Evolutionary conservation across 169 alveolate species (phyloP).

Genomic region (Prorocentrum cordatum): DNA sequence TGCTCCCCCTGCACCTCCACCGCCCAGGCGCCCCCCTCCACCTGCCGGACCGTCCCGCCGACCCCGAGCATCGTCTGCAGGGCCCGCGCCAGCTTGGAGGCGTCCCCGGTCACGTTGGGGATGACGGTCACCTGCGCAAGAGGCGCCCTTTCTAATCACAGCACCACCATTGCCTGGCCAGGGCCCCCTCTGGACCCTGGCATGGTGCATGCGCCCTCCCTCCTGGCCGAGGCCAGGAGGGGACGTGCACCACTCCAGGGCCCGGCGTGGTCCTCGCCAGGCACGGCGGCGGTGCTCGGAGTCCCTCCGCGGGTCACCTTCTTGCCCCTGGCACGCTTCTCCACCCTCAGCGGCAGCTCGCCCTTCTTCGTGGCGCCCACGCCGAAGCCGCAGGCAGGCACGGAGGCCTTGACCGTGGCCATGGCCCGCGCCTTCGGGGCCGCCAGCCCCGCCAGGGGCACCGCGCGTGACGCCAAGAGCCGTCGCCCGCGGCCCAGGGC

Average conservation of each 20-base stretch:
- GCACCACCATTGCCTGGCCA: neutral
- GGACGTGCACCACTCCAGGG: neutral
- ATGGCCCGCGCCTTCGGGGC: too few relatives aligned
- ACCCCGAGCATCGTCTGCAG: slow-evolving; percentile 62
- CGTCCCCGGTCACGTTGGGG: slow-evolving; percentile 29
- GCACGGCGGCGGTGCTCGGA: too few relatives aligned
- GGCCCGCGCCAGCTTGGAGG: neutral
- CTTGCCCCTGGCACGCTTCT: slow-evolving; percentile 62
- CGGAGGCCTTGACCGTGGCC: too few relatives aligned
- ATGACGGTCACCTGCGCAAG: slow-evolving; percentile 19
- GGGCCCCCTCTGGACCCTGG: neutral
- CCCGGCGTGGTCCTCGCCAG: neutral
- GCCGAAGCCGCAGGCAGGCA: too few relatives aligned
- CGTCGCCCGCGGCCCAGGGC: too few relatives aligned
- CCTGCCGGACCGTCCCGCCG: slow-evolving; percentile 63
- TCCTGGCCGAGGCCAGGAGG: neutral
- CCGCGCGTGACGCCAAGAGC: too few relatives aligned
- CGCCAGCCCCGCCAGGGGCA: too few relatives aligned
- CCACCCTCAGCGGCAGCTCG: slow-evolving; percentile 44
- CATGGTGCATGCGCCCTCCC: neutral
- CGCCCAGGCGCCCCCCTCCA: slow-evolving; percentile 1
- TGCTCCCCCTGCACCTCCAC: slow-evolving; percentile 58
- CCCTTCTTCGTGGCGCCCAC: too few relatives aligned
- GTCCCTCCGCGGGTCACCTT: too few relatives aligned
- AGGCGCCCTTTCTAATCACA: neutral